These are phyloP conservation scores for Puya raimondii DNA, from an alignment of 176 grass and related monocot genomes.

Conservation along the genomic window DNA sequence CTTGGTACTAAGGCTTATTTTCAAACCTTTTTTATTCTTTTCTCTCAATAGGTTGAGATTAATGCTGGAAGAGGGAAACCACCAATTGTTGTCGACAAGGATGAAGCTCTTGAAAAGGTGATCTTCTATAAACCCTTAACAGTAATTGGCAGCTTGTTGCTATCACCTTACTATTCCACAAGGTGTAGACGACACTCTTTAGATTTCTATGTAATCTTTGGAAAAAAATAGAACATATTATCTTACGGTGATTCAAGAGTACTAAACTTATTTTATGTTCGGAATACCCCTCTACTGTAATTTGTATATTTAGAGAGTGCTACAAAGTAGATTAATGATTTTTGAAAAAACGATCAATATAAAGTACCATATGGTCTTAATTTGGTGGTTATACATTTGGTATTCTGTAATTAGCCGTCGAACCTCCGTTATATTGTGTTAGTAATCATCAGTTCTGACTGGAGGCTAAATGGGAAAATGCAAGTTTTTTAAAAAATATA, in stretches of 20 bases:
- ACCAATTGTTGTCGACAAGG: conserved; percentile 55
- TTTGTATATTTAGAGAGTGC: neutral
- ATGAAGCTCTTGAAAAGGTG: conserved; percentile 88
- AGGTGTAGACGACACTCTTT: neutral
- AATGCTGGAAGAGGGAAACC: conserved; percentile 72
- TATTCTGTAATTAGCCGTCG: neutral
- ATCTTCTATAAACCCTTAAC: neutral
- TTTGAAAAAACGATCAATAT: neutral
- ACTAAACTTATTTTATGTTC: neutral
- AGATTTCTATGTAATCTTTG: neutral
- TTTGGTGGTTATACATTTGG: neutral
- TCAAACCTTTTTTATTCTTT: conserved; percentile 9
- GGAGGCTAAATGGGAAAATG: neutral
- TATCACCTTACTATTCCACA: neutral
- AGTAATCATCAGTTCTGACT: too few species aligned
- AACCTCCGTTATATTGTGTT: too few species aligned
- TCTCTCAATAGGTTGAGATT: conserved; percentile 52
- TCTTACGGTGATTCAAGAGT: neutral
- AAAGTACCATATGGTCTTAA: too few species aligned
- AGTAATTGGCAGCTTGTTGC: neutral
- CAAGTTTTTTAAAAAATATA: neutral
- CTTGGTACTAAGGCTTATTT: conserved; percentile 9
- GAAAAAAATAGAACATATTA: neutral
- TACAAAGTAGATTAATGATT: neutral
- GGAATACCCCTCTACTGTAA: neutral